A percentile compares a stretch with the other conserved stretches of the same genome.
Conservation (phyloP, 202 grass and related monocot species). For the Carex sylvatica region DNA sequence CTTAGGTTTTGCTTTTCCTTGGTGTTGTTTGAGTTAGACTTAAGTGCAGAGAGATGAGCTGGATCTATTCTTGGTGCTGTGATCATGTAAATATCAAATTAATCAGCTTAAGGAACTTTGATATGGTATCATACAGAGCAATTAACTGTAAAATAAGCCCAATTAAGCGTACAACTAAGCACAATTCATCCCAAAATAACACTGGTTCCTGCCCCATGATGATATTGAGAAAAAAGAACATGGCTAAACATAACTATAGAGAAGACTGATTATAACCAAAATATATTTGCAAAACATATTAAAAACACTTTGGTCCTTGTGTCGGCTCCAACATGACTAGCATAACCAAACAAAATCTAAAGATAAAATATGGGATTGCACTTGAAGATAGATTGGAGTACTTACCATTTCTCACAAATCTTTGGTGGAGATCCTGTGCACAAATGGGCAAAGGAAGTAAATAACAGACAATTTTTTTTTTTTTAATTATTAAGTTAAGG, state of each 20-base stretch:
- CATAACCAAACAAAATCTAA: background rate
- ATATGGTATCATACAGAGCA: background rate
- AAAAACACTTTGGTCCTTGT: background rate
- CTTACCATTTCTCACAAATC: conserved; percentile 62
- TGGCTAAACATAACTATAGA: background rate
- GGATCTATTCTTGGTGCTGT: conserved; percentile 14
- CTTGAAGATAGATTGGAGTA: conserved; percentile 11
- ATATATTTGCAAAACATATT: background rate
- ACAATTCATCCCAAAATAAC: background rate
- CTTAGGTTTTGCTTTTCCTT: conserved; percentile 19
- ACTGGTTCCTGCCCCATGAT: background rate
- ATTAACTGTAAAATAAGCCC: background rate
- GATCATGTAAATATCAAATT: background rate
- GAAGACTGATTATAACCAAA: background rate
- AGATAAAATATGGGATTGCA: background rate
- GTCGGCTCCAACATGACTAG: background rate
- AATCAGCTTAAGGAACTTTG: background rate
- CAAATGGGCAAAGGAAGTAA: conserved; percentile 19
- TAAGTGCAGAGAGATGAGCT: background rate
- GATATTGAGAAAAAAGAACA: background rate
- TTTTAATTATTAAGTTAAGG: background rate
- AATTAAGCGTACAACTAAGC: background rate
- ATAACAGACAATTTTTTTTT: background rate
- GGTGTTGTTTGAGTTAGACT: background rate
- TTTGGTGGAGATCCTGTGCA: conserved; percentile 80